Percentiles rank a stretch among this genome's conserved stretches.
Conservation (phyloP, 805 yeast genomes). For the Candida multigemmis region DNA sequence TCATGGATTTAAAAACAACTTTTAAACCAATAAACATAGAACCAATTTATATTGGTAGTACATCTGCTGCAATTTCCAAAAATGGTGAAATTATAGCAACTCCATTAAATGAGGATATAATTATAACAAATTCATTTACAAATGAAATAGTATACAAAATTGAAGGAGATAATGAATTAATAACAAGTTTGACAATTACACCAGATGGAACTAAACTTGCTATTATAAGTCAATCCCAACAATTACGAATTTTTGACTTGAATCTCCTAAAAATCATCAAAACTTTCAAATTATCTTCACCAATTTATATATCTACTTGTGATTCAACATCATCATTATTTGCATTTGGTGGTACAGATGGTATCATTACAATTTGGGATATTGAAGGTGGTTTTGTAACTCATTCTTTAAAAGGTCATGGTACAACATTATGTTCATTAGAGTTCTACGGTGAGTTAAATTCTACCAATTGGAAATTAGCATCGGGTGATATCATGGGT, state of each 20-base stretch:
- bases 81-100: conserved; percentile 67
- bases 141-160: conserved; percentile 51
- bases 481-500: conserved; percentile 61
- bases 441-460: conserved; percentile 66
- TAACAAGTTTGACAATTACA: conserved; percentile 68
- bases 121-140: conserved; percentile 54
- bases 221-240: conserved; percentile 75
- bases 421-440: conserved; percentile 74
- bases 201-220: conserved; percentile 69
- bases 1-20: conserved; percentile 26
- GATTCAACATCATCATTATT: conserved; percentile 79
- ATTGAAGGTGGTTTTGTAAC: conserved; percentile 81
- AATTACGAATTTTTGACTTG: conserved; percentile 58
- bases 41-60: conserved; percentile 85
- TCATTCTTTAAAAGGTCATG: conserved; percentile 89
- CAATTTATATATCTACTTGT: conserved; percentile 67
- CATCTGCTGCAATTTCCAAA: conserved; percentile 58
- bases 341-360: conserved; percentile 95
- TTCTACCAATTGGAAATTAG: conserved; percentile 62
- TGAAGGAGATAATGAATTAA: conserved; percentile 76
- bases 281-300: conserved; percentile 59
- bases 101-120: conserved; percentile 68
- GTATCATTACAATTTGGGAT: conserved; percentile 87
- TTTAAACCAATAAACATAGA: conserved; percentile 44
- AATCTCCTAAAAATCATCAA: conserved; percentile 31